phyloP scores from a whole-genome alignment of 768 basidiomycete genomes.

The Pleurotus salmoneostramineus region DNA sequence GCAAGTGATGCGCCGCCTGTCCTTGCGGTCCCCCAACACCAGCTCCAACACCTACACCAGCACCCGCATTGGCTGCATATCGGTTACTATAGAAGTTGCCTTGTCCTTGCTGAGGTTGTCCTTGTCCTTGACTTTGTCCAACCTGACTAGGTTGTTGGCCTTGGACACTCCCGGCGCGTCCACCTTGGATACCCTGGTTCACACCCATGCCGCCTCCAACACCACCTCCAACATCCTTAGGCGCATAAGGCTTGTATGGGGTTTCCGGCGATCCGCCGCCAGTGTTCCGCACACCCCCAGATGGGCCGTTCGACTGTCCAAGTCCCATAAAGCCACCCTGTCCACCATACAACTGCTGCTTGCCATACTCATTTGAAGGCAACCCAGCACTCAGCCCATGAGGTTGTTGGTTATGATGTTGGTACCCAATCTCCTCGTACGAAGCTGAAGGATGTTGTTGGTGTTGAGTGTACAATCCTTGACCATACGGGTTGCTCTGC shows the following conservation, averaged over 20 bases:
- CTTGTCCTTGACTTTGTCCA: constrained; percentile 12
- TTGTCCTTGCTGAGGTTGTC: constrained; percentile 40
- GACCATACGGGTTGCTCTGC: constrained; percentile 56
- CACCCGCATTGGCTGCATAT: constrained; percentile 27
- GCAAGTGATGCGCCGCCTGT: constrained; percentile 41
- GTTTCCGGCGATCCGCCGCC: constrained; percentile 64
- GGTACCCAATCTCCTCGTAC: constrained; percentile 51
- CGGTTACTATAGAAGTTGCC: constrained; percentile 44
- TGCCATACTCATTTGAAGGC: constrained; percentile 33
- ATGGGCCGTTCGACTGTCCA: constrained; percentile 37
- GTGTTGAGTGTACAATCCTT: constrained; percentile 63
- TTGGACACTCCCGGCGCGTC: constrained; percentile 3
- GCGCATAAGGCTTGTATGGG: constrained; percentile 71
- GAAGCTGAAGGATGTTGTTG: constrained; percentile 38
- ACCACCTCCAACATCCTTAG: constrained; percentile 57
- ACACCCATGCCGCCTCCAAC: constrained; percentile 42
- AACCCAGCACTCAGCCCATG: constrained; percentile 33
- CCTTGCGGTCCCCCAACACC: constrained; percentile 33
- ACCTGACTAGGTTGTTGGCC: constrained; percentile 6
- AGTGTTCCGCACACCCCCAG: constrained; percentile 30
- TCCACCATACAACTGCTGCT: constrained; percentile 44
- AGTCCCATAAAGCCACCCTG: constrained; percentile 64
- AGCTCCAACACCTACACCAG: constrained; percentile 23
- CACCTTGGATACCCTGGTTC: constrained; percentile 14
- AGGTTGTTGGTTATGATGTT: constrained; percentile 53